Evolutionary conservation across 257 asterid genomes (phyloP), one percentile per base, ranked within the genome.

Genomic region (Penstemon davidsonii): DNA sequence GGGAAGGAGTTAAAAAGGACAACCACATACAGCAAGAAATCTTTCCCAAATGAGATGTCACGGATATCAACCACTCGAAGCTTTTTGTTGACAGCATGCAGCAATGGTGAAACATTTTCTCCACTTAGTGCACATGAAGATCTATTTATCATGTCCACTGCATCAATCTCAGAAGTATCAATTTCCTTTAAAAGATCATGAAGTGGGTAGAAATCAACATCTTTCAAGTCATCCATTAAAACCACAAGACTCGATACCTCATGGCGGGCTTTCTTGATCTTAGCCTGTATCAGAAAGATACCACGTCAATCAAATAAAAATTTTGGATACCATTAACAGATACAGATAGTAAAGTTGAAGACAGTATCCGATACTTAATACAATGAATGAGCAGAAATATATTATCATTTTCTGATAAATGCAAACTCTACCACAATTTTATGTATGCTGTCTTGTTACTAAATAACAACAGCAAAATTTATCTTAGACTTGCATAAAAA

Each of bases 1-100:
- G 59, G 60, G 53, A 73, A 39, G 55, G 12, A 64, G 45, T 52
- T 43, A 51, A 67, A 74, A 71, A 62, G 36, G 37, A 49, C 44
- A 64, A 71, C 53, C 47, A 76, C 98, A 13, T 87, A 92, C 98
- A 83, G 75, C 82, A 89, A 80, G 80, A 86, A 87, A 68, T 85
- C 89, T 86, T 84, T 87, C 69, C 96, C 96, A 56, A 89, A 85
- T 56, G 86, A 80, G 75, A 75, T 73, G 83, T 92, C 98, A 55
- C 84, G 78, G 76, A 92, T 81, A 87, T 92, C 96, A 73, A 92
- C 96, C 67, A 80, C 77, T 75, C 92, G 86, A 68, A 92, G 95
- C 88, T 92, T 92, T 68, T 76, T 67, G 76, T 77, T 72, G 73
- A 86, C 81, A 62, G 91, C 87, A 66, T 82, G 95, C 72, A 92